Evolutionary conservation across 2,329 filamentous ascomycete genomes (phyloP).

Genomic region (Teratosphaeria epicoccoides): DNA sequence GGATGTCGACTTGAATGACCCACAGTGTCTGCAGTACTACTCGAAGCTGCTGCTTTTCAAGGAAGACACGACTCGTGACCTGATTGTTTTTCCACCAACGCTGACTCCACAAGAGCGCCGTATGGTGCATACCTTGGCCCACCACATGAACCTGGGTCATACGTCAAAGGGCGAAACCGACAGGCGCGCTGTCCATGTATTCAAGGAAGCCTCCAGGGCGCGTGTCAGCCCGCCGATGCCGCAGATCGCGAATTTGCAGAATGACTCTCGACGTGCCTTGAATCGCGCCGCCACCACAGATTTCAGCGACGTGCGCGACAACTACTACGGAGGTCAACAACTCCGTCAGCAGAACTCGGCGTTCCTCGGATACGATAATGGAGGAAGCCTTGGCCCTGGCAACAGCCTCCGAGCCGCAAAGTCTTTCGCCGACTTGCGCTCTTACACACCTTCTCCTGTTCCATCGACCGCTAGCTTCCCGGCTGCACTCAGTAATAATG

Average conservation of each 20-base stretch:
- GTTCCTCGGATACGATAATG: slow-evolving; percentile 67
- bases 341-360: slow-evolving; percentile 69
- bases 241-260: slow-evolving; percentile 58
- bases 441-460: slow-evolving; percentile 87
- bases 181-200: slow-evolving; percentile 81
- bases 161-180: slow-evolving; percentile 81
- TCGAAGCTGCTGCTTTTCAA: slow-evolving; percentile 85
- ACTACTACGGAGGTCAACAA: slow-evolving; percentile 58
- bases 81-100: slow-evolving; percentile 71
- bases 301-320: slow-evolving; percentile 71
- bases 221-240: slow-evolving; percentile 51
- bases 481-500: slow-evolving; percentile 52
- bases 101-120: slow-evolving; percentile 76
- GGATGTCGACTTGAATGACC: slow-evolving; percentile 87
- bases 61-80: slow-evolving; percentile 64
- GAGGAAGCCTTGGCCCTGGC: slow-evolving; percentile 51
- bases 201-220: slow-evolving; percentile 53
- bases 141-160: slow-evolving; percentile 88
- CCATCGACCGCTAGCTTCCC: slow-evolving; percentile 83
- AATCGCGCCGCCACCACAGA: slow-evolving; percentile 96
- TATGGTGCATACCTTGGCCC: slow-evolving; percentile 85
- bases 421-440: slow-evolving; percentile 90
- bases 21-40: slow-evolving; percentile 76
- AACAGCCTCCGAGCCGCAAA: slow-evolving; percentile 85
- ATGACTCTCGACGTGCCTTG: slow-evolving; percentile 71